A percentile compares a stretch with the other conserved stretches of the same genome.
Conservation (phyloP, 2,329 filamentous ascomycete species). For the Penicillium sp. region DNA sequence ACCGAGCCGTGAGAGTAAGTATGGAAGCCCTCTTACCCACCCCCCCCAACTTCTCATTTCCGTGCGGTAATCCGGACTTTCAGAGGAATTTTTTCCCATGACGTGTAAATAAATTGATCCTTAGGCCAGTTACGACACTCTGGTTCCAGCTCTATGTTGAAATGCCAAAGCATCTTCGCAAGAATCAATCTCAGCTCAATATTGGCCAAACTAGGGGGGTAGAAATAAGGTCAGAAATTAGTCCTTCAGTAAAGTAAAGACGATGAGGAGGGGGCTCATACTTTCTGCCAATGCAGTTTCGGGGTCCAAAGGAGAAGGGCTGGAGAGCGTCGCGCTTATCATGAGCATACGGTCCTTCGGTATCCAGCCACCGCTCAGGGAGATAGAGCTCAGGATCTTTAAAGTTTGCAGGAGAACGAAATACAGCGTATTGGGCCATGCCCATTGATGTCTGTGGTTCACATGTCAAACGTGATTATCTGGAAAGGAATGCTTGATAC, state of each 20-base stretch:
- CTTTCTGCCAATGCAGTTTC: constrained; percentile 6
- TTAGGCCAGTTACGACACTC: constrained; percentile 2
- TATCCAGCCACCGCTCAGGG: constrained; percentile 5
- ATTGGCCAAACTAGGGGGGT: constrained; percentile 1
- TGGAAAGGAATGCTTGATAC: neutral
- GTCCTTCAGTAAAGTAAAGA: neutral
- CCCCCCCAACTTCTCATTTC: neutral
- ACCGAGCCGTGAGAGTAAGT: neutral
- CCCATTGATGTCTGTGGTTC: constrained; percentile 4
- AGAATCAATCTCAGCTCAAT: constrained; percentile 7
- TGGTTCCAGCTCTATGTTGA: constrained; percentile 1
- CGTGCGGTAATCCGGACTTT: constrained; percentile 3
- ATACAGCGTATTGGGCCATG: constrained; percentile 3
- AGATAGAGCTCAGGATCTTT: constrained; percentile 4
- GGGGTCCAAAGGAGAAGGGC: constrained; percentile 6
- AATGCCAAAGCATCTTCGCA: constrained; percentile 6
- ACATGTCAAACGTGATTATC: neutral
- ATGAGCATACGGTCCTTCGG: neutral
- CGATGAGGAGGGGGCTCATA: neutral
- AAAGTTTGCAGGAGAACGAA: constrained; percentile 5
- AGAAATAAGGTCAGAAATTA: neutral
- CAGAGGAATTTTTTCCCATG: constrained; percentile 5
- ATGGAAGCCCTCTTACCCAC: neutral
- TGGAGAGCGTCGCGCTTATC: constrained; percentile 3
- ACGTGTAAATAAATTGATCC: constrained; percentile 6